phyloP scores from a whole-genome alignment of 2,329 filamentous ascomycete genomes.

The Trichophyton benhamiae region DNA sequence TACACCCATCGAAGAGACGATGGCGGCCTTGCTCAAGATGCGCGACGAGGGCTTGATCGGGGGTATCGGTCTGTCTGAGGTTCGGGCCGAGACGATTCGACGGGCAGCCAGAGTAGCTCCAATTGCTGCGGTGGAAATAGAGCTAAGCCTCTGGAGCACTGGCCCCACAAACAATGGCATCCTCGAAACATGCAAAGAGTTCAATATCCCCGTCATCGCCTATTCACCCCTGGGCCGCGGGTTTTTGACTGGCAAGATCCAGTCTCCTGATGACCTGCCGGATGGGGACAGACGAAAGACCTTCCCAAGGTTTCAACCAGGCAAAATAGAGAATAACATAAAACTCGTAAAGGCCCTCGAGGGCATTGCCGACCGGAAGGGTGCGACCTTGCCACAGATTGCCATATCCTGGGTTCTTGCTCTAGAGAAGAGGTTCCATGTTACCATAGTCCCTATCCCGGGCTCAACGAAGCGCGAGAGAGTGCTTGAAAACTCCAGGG shows the following conservation, averaged over 20 bases:
- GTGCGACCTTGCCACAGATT: conserved; percentile 35
- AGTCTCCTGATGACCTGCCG: conserved; percentile 35
- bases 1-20: conserved; percentile 35
- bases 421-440: conserved; percentile 22
- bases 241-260: conserved; percentile 41
- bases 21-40: conserved; percentile 21
- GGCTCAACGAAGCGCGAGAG: conserved; percentile 17
- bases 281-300: conserved; percentile 34
- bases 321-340: conserved; percentile 37
- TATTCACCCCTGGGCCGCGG: conserved; percentile 50
- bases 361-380: conserved; percentile 35
- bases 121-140: conserved; percentile 48
- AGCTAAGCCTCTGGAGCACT: conserved; percentile 46
- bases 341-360: conserved; percentile 37
- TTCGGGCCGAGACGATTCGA: conserved; percentile 30
- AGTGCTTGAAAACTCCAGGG: conserved; percentile 1
- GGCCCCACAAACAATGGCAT: conserved; percentile 48
- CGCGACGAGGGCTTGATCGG: conserved; percentile 27
- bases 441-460: conserved; percentile 17
- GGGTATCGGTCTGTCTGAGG: conserved; percentile 26
- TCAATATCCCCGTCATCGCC: conserved; percentile 46
- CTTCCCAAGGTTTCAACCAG: conserved; percentile 40
- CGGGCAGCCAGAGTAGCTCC: conserved; percentile 33
- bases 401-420: conserved; percentile 39
- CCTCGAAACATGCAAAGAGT: conserved; percentile 42